Evolutionary conservation across 2,329 filamentous ascomycete species (phyloP).

Genomic region (Diplocarpon rosae): DNA sequence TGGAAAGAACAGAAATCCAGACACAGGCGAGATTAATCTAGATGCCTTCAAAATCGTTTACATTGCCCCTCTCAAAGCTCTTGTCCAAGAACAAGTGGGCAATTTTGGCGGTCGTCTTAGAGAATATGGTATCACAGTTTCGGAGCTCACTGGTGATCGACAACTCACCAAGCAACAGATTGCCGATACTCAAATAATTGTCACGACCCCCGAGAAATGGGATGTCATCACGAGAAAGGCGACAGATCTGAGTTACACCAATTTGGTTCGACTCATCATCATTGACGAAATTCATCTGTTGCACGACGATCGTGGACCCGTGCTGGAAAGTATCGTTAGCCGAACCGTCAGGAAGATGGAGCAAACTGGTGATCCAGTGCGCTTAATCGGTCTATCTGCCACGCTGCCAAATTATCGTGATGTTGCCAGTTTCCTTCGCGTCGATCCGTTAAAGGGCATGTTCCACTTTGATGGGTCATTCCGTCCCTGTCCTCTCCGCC

Average conservation of each 20-base stretch:
- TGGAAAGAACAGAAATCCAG: slow-evolving; percentile 81
- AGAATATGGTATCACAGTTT: slow-evolving; percentile 81
- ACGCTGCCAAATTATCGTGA: slow-evolving; percentile 95
- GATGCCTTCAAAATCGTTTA: slow-evolving; percentile 98
- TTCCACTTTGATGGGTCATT: slow-evolving; percentile 96
- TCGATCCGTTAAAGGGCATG: slow-evolving; percentile 72
- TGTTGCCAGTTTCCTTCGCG: slow-evolving; percentile 88
- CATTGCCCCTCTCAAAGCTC: slow-evolving; percentile 87
- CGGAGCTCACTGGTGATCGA: slow-evolving; percentile 94
- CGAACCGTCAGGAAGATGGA: slow-evolving; percentile 87
- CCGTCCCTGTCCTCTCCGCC: slow-evolving; percentile 84
- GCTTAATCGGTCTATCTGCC: slow-evolving; percentile 84
- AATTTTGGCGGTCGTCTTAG: slow-evolving; percentile 91
- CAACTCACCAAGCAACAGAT: slow-evolving; percentile 99
- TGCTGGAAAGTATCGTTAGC: slow-evolving; percentile 92
- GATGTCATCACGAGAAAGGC: slow-evolving; percentile 98
- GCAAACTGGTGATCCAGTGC: slow-evolving; percentile 86
- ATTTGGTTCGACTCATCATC: slow-evolving; percentile 88
- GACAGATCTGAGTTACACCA: slow-evolving; percentile 92
- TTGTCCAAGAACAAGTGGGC: slow-evolving; percentile 95
- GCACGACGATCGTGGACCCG: slow-evolving; percentile 93
- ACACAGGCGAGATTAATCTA: slow-evolving; percentile 87
- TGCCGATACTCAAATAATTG: slow-evolving; percentile 92
- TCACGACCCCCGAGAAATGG: slow-evolving; percentile 98
- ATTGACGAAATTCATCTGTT: slow-evolving; percentile 98